Conservation (phyloP, 306 rosid species). For the Ochetophila trinervis region DNA sequence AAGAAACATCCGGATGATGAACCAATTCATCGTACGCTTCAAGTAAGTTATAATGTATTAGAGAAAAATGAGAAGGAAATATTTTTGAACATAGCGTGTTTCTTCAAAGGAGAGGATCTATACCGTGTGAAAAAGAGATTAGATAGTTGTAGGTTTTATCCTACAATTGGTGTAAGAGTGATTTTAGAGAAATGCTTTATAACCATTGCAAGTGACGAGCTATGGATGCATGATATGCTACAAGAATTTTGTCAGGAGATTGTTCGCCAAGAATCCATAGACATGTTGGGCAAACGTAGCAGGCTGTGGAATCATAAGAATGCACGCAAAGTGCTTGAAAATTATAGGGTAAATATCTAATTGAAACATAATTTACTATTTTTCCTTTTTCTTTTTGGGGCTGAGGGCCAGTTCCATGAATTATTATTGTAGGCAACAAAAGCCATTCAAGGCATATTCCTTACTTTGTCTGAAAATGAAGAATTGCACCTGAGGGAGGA, state of each 20-base stretch:
- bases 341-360: no score
- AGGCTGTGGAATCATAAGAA: no score
- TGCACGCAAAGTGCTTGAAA: no score
- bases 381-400: no score
- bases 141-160: constrained; percentile 14
- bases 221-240: no score
- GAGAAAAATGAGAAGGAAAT: constrained; percentile 21
- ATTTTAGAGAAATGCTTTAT: not conserved
- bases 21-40: not conserved
- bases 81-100: constrained; percentile 32
- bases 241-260: no score
- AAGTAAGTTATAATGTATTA: constrained; percentile 22
- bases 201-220: no score
- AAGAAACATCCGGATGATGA: not conserved
- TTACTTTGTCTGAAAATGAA: not conserved
- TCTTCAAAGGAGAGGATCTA: constrained; percentile 32
- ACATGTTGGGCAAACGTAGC: no score
- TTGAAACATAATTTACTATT: no score
- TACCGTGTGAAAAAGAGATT: constrained; percentile 13
- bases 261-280: no score
- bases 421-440: not conserved
- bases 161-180: not conserved
- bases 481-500: not conserved
- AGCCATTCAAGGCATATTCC: not conserved
- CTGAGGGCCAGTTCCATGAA: no score